phyloP scores from a whole-genome alignment of 1,284 basidiomycete species.

The Ceratobasidium sp. region DNA sequence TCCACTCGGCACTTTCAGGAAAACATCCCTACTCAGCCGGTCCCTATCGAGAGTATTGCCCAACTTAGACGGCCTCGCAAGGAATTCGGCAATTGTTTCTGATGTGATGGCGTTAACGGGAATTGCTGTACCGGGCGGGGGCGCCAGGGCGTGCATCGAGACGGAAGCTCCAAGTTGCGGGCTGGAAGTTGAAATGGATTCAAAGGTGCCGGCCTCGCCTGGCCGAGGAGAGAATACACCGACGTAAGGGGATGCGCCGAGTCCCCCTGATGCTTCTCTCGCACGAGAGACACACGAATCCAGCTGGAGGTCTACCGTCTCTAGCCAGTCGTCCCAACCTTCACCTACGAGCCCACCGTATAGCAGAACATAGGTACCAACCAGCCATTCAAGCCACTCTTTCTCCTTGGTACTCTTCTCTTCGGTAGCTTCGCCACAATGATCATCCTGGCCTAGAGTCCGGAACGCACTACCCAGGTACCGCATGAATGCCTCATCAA shows the following conservation, averaged over 20 bases:
- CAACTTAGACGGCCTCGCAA: conserved; percentile 15
- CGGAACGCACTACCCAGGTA: conserved; percentile 17
- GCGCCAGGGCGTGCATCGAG: not conserved
- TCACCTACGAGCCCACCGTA: conserved; percentile 60
- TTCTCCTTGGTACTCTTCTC: conserved; percentile 53
- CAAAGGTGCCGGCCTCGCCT: conserved; percentile 6
- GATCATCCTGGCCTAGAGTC: conserved; percentile 52
- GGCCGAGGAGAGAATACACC: conserved; percentile 35
- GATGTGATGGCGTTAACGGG: conserved; percentile 25
- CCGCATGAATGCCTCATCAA: conserved; percentile 38
- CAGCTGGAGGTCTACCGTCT: not conserved
- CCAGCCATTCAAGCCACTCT: conserved; percentile 65
- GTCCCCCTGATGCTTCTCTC: not conserved
- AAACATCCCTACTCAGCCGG: conserved; percentile 21
- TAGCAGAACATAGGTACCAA: conserved; percentile 64
- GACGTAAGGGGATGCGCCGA: conserved; percentile 12
- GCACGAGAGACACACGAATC: not conserved
- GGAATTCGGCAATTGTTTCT: conserved; percentile 29
- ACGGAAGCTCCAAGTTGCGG: not conserved
- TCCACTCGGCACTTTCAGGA: conserved; percentile 11
- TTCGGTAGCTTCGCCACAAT: conserved; percentile 57
- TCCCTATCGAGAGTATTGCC: conserved; percentile 31
- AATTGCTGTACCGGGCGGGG: conserved; percentile 5
- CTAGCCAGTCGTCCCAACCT: conserved; percentile 66
- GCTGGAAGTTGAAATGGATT: not conserved